Percentiles rank a stretch among this genome's conserved stretches.
Evolutionary conservation across 202 grass and related monocot species (phyloP).

Genomic region (Zoysia matrella): DNA sequence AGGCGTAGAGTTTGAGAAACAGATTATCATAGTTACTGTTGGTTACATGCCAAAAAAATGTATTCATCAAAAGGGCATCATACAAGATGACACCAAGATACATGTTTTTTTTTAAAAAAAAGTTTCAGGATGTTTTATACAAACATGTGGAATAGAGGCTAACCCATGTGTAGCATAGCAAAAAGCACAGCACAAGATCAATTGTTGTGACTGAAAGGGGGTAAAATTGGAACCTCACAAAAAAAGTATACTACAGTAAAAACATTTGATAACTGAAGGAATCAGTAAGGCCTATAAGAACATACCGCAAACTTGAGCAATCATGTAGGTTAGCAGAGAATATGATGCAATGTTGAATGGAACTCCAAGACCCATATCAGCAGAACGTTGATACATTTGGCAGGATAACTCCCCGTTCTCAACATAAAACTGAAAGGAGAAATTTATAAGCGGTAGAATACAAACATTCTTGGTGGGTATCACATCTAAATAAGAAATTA

Average conservation of each 20-base stretch:
- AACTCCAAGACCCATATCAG: constrained; percentile 92
- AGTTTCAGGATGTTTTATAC: not conserved
- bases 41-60: constrained; percentile 1
- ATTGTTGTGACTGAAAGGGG: not conserved
- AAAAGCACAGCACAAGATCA: not conserved
- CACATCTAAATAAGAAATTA: constrained; percentile 16
- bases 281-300: not conserved
- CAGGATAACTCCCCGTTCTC: constrained; percentile 84
- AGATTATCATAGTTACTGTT: not conserved
- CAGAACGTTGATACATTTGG: constrained; percentile 97
- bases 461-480: not conserved
- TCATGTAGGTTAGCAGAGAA: constrained; percentile 88
- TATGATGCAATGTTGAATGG: constrained; percentile 94
- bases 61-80: no score
- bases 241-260: constrained; percentile 12
- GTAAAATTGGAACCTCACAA: not conserved
- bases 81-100: no score
- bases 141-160: constrained; percentile 1
- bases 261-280: no score
- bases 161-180: not conserved
- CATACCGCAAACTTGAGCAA: constrained; percentile 94
- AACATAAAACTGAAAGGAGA: constrained; percentile 69
- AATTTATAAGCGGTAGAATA: not conserved
- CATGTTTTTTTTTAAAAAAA: no score
- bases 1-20: not conserved